These are phyloP conservation scores for Tarenaya hassleriana DNA, from an alignment of 345 rosid species.

Conservation along the genomic window DNA sequence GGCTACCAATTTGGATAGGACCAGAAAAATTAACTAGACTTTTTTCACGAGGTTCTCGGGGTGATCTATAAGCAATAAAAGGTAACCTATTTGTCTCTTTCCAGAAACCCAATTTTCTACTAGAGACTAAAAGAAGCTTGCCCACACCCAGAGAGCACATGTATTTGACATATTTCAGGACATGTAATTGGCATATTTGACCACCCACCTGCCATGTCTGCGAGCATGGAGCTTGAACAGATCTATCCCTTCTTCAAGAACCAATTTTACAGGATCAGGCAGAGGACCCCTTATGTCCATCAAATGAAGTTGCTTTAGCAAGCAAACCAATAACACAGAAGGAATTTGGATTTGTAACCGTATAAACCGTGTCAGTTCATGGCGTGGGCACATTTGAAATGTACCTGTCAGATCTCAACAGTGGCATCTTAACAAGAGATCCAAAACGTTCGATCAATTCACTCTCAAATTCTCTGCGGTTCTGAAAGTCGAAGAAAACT, in stretches of 20 bases:
- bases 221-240: slow-evolving; percentile 63
- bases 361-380: slow-evolving; percentile 1
- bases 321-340: slow-evolving; percentile 4
- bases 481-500: slow-evolving; percentile 36
- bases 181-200: slow-evolving; percentile 8
- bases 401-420: slow-evolving; percentile 76
- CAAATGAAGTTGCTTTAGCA: slow-evolving; percentile 13
- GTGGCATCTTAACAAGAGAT: slow-evolving; percentile 82
- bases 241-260: slow-evolving; percentile 79
- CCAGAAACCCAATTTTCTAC: no score
- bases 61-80: no score
- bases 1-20: not conserved
- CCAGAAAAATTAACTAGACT: not conserved
- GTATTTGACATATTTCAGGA: slow-evolving; percentile 4
- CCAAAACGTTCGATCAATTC: slow-evolving; percentile 90
- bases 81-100: no score
- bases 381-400: slow-evolving; percentile 1
- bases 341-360: slow-evolving; percentile 1
- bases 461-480: slow-evolving; percentile 68
- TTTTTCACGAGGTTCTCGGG: no score
- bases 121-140: no score
- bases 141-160: not conserved
- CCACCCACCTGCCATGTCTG: slow-evolving; percentile 72
- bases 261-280: slow-evolving; percentile 56
- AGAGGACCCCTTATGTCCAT: slow-evolving; percentile 54